Evolutionary conservation across 179 eudicot genomes (phyloP).

Genomic region (Vitellaria paradoxa): DNA sequence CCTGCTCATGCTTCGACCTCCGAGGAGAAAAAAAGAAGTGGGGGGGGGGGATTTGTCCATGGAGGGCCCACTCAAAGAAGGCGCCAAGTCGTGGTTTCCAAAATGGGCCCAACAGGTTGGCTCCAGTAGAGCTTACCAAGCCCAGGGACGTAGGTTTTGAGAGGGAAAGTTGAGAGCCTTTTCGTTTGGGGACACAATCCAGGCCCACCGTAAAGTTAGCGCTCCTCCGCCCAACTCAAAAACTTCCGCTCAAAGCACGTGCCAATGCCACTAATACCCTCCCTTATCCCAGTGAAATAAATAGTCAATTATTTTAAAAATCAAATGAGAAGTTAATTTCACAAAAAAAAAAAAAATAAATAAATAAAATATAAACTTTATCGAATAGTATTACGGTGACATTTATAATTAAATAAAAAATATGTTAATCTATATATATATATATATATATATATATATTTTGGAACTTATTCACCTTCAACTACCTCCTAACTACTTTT

Average conservation of each 20-base stretch:
- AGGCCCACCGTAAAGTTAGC: slow-evolving; percentile 20
- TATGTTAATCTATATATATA: too few relatives aligned
- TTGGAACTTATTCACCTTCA: too few relatives aligned
- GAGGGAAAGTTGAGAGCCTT: slow-evolving; percentile 12
- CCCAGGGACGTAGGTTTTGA: slow-evolving; percentile 12
- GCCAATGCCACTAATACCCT: slow-evolving; percentile 19
- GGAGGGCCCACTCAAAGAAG: too few relatives aligned
- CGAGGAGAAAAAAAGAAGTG: too few relatives aligned
- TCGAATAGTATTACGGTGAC: slow-evolving; percentile 31
- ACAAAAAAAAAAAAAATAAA: slow-evolving; percentile 7
- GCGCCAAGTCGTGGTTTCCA: too few relatives aligned
- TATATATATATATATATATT: too few relatives aligned
- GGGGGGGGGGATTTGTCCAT: too few relatives aligned
- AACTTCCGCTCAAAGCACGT: slow-evolving; percentile 13
- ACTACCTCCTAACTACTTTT: too few relatives aligned
- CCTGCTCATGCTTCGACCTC: too few relatives aligned
- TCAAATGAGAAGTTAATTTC: background rate
- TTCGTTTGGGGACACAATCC: slow-evolving; percentile 12
- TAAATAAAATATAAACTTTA: background rate
- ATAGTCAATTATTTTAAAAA: slow-evolving; percentile 1
- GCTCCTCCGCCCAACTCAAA: background rate
- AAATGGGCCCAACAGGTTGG: too few relatives aligned
- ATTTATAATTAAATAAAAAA: background rate
- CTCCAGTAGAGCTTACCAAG: background rate
- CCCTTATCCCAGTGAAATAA: background rate